These are phyloP conservation scores for Aspergillus fischeri DNA, from an alignment of 2,329 filamentous ascomycete genomes.

Conservation along the genomic window DNA sequence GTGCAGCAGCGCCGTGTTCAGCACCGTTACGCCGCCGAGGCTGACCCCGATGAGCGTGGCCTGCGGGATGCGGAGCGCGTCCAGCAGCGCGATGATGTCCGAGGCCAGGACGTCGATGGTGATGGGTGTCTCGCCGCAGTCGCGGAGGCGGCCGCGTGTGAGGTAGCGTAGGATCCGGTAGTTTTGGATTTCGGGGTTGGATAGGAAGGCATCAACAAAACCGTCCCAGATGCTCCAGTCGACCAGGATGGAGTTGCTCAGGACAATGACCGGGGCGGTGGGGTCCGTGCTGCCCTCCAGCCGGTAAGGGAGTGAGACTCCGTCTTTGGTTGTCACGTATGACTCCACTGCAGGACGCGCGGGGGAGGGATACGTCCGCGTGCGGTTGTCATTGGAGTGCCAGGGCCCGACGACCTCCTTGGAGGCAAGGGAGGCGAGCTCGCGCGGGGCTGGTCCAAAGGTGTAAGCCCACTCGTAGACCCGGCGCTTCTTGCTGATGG, in stretches of 20 bases:
- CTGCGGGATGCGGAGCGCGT: conserved; percentile 64
- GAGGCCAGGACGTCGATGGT: conserved; percentile 63
- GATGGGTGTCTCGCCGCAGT: conserved; percentile 41
- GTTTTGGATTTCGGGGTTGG: conserved; percentile 50
- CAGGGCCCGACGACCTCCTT: conserved; percentile 49
- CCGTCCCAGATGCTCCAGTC: conserved; percentile 77
- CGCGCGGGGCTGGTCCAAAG: conserved; percentile 70
- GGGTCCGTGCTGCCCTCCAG: conserved; percentile 68
- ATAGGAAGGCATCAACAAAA: conserved; percentile 59
- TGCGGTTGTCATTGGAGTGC: conserved; percentile 52
- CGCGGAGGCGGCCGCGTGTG: conserved; percentile 61
- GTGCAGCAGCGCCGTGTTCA: conserved; percentile 67
- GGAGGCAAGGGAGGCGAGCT: conserved; percentile 56
- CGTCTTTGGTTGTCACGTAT: conserved; percentile 64
- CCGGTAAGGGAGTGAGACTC: conserved; percentile 65
- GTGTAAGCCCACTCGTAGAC: conserved; percentile 72
- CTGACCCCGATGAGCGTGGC: conserved; percentile 72
- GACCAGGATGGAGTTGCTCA: conserved; percentile 76
- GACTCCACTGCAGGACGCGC: conserved; percentile 58
- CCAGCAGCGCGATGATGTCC: conserved; percentile 64
- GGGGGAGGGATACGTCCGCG: conserved; percentile 47
- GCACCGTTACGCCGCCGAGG: conserved; percentile 73
- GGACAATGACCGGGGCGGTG: conserved; percentile 66
- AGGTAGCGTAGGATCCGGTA: conserved; percentile 76
- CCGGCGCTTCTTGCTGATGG: conserved; percentile 55